phyloP scores from a whole-genome alignment of 2,329 filamentous ascomycete species.

The Dendryphion nanum region DNA sequence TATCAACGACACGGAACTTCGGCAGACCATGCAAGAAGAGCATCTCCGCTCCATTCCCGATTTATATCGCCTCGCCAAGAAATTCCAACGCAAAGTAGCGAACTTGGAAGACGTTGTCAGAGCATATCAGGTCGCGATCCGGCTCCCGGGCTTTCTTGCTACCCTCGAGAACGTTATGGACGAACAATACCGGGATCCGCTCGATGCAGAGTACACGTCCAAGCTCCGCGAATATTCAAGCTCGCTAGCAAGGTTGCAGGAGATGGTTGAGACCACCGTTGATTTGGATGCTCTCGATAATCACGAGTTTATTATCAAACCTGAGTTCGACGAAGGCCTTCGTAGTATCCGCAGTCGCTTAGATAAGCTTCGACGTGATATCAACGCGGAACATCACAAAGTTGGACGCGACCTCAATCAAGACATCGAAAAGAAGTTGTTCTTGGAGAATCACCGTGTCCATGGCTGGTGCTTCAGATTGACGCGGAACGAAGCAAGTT shows the following conservation, averaged over 20 bases:
- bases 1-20: slow-evolving; percentile 84
- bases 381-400: slow-evolving; percentile 75
- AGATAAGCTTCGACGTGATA: slow-evolving; percentile 77
- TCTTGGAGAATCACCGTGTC: slow-evolving; percentile 91
- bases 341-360: slow-evolving; percentile 88
- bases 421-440: slow-evolving; percentile 97
- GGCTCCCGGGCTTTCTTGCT: slow-evolving; percentile 83
- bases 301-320: slow-evolving; percentile 98
- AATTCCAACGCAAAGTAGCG: slow-evolving; percentile 87
- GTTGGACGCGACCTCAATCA: slow-evolving; percentile 81
- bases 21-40: slow-evolving; percentile 95
- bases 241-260: slow-evolving; percentile 80
- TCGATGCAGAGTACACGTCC: slow-evolving; percentile 83
- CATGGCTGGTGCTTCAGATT: slow-evolving; percentile 97
- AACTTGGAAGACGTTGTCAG: slow-evolving; percentile 94
- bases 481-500: slow-evolving; percentile 84
- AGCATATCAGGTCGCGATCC: slow-evolving; percentile 91
- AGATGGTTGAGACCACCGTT: slow-evolving; percentile 98
- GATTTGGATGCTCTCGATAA: slow-evolving; percentile 93
- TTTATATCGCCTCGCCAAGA: slow-evolving; percentile 88
- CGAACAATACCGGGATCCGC: slow-evolving; percentile 81
- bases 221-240: slow-evolving; percentile 74
- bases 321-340: slow-evolving; percentile 90
- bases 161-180: slow-evolving; percentile 95
- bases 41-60: slow-evolving; percentile 92